phyloP scores from a whole-genome alignment of 805 yeast genomes.

The Cyberlindnera xishuangbannaensis region DNA sequence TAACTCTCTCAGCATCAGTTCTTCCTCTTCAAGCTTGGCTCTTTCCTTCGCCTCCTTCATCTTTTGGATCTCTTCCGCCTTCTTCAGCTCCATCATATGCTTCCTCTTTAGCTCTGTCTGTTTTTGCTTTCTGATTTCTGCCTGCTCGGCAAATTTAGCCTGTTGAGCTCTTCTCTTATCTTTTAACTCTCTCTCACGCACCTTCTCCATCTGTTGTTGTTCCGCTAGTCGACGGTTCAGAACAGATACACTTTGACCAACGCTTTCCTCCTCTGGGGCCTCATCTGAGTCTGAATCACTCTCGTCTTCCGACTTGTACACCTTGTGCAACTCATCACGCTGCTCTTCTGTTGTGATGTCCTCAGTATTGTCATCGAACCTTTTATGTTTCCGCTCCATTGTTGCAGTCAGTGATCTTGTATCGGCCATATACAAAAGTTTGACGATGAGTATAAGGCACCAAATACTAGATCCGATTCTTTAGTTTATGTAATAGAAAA shows the following conservation, averaged over 20 bases:
- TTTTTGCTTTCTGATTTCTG: constrained; percentile 18
- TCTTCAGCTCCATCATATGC: constrained; percentile 17
- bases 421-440: no score
- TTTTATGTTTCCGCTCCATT: not conserved
- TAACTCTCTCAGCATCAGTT: constrained; percentile 11
- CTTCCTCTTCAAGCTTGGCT: constrained; percentile 17
- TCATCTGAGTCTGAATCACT: constrained; percentile 33
- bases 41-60: constrained; percentile 11
- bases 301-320: constrained; percentile 6
- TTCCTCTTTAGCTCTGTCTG: constrained; percentile 17
- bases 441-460: no score
- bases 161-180: constrained; percentile 25
- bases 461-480: no score
- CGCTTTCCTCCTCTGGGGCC: constrained; percentile 47
- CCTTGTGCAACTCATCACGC: no score
- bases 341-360: constrained; percentile 19
- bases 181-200: constrained; percentile 23
- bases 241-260: constrained; percentile 21
- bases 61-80: constrained; percentile 15
- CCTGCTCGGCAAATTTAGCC: constrained; percentile 20
- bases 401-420: no score
- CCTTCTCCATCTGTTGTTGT: constrained; percentile 25
- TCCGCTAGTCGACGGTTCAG: constrained; percentile 11
- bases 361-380: constrained; percentile 15
- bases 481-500: no score